Base-by-base conservation (phyloP, 768 basidiomycete species). In the Amanita rimosa region DNA sequence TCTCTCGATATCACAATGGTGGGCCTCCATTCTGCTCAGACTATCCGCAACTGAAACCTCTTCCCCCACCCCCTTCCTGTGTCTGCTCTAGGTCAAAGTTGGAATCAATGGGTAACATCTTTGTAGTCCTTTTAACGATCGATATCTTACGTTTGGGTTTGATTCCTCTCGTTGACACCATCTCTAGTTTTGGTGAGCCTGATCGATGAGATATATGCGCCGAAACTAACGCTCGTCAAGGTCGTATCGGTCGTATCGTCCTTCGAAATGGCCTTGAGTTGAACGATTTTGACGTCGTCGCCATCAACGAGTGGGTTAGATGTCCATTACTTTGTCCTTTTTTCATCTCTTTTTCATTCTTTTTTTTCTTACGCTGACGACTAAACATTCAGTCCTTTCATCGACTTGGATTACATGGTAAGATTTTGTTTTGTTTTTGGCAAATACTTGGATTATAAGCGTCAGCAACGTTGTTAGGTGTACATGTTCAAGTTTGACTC, bases 401-500 rank as follows among this genome's bases (percentile, higher is more conserved):
- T 99, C 55, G 83, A 90, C 64, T 82, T 94, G 57, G 77, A 83
- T 2, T 98, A 99, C 81, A 96, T 98, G 94, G 95, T 85, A 46
- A 29, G 77, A 57, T 21, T 16, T 35, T 38, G 22, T 24, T 24
- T 24, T 21, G 29, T 9, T n/a, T n/a, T n/a, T n/a, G n/a, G n/a
- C n/a, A n/a, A n/a, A n/a, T n/a, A n/a, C n/a, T n/a, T n/a, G n/a
- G n/a, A n/a, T n/a, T n/a, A 29, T 45, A 4, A 48, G 19, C 36
- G 26, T 31, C 35, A n/a, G 19, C 34, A 38, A 21, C 43, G 5
- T 36, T 36, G 11, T 7, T 48, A 90, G 87, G 85, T 93, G 64
- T 96, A 96, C 79, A 92, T 96, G 91, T 94, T 96, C 86, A 95
- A 92, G 75, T 94, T 81, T 63, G 91, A 94, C 65, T 86, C 91